Evolutionary conservation across 2,329 filamentous ascomycete genomes (phyloP), one percentile per base, ranked within the genome.

Genomic region (Penicillium glabrum): DNA sequence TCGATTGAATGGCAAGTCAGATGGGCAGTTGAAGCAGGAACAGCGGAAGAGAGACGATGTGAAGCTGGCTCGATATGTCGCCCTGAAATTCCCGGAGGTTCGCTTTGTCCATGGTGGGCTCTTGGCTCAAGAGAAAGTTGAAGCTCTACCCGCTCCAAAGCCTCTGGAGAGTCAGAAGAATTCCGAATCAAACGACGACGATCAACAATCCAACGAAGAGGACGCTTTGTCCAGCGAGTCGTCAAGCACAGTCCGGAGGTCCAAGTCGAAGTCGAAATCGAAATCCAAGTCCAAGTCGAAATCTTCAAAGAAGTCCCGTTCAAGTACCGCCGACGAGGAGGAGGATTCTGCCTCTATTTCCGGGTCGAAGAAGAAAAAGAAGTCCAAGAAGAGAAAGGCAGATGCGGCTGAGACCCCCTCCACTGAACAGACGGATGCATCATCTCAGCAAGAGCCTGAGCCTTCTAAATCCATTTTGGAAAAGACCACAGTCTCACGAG

Each of bases 51-150:
- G 87, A 63, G 83, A 89, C 55, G 86, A 90, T 67, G 77, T 89
- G 43, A 89, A 89, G 78, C 83, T 90, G 67, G 86, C 86, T 60
- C 79, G 87, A 46, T 96, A 92, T 70, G 83, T 90, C 53, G 86
- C 89, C 64, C 82, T 84, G 67, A 90, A 87, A 74, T 93, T 87
- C 77, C 92, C 92, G 1, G 81, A 84, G 10, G 90, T 96, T 81
- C 85, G 87, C 48, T 99, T 99, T 74, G 88, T 99, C 24, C 86
- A 82, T 57, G 95, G 91, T n/a, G 95, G 93, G 0, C 83, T 92
- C 55, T 69, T 89, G 60, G 80, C 84, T 5, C 85, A 85, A 13
- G 84, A 86, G 58, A 82, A 83, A 68, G 78, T 82, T 55, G 76
- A 82, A 41, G 58, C 57, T 16, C 46, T 67, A 61, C 51, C 61